Evolutionary conservation across 1,139 yeast species (phyloP), one percentile per base, ranked within the genome.

Genomic region (Magnusiomyces paraingens): DNA sequence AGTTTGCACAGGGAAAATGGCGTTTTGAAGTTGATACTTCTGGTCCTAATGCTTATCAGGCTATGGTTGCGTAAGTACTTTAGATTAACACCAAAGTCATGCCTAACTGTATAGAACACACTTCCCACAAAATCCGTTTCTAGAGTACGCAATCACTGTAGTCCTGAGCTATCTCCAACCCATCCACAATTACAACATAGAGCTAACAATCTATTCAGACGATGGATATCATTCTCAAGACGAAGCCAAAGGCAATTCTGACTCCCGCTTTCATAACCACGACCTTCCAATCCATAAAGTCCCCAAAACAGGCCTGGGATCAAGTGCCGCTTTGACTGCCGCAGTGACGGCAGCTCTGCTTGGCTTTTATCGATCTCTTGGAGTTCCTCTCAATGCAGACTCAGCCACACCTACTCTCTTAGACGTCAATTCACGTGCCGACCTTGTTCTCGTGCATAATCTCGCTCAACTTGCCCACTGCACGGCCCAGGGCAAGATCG

Each of bases 251-350:
- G 41, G 18, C 55, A 0, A 73, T 69, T 58, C 50, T 51, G 1
- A 71, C 79, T 36, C 72, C 73, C 0, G 65, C 22, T 91, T 91
- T 64, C 73, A 80, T 46, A 83, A 73, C 66, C 97, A 93, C 66
- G 55, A 68, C 0, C 60, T 68, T 39, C 73, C 81, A 15, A 89
- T 93, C 55, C 75, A 80, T 0, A 74, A 85, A 32, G 96, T 91
- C 3, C 83, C 96, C 8, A 93, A 93, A 67, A 94, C 99, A 0
- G 99, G 99, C 0, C 75, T 93, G 53, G 99, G 99, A 0, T 90
- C 96, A 14, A 90, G 97, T 22, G 99, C 99, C 0, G 96, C 97
- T 0, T 74, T 93, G 57, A 95, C 90, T 0, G 80, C 95, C 0
- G 93, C 87, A 1, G 77, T 90, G 1, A 80, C 88, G 0, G 78